Evolutionary conservation across 2,329 filamentous ascomycete genomes (phyloP), one percentile per base, ranked within the genome.

Genomic region (Alternaria panax): DNA sequence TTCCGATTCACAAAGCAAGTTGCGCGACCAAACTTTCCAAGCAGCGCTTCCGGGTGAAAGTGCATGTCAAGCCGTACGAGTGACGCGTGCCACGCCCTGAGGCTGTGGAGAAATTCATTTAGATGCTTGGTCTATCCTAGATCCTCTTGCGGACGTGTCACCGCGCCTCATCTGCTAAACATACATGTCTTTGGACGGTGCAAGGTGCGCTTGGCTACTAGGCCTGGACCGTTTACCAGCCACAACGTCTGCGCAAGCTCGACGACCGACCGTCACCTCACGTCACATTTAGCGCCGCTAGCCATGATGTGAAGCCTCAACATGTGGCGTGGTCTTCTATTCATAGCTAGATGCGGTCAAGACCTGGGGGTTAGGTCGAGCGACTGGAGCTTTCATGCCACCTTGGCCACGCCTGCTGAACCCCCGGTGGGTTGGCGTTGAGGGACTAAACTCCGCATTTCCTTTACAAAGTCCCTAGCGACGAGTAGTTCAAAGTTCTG

Each of bases 191-290:
- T 18, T 48, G 28, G 45, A 48, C 30, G 20, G 30, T 34, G 14
- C 34, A 34, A 47, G 14, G n/a, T n/a, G 20, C 45, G 24, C 50
- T 47, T 57, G 55, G 50, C 55, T n/a, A 16, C 24, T 24, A 18
- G 24, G 55, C 7, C 41, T 43, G 42, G 42, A 58, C 47, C 50
- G 53, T 40, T 25, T 53, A 60, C 36, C 43, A 59, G 48, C 53
- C 56, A 57, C 51, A 53, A 27, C 8, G 40, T 20, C 30, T 51
- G 32, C 62, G 64, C 64, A 64, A 67, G 55, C 57, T 50, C 27
- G 28, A 46, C 38, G 38, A 51, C 30, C 25, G 14, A n/a, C 18
- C 28, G 38, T 38, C 38, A 34, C 50, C 22, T 16, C 22, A 40
- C 22, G 18, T 47, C 45, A 24, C 50, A n/a, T 41, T 25, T 18